Base-by-base conservation (phyloP, 805 yeast genomes). In the Groenewaldozyma tartarivorans region DNA sequence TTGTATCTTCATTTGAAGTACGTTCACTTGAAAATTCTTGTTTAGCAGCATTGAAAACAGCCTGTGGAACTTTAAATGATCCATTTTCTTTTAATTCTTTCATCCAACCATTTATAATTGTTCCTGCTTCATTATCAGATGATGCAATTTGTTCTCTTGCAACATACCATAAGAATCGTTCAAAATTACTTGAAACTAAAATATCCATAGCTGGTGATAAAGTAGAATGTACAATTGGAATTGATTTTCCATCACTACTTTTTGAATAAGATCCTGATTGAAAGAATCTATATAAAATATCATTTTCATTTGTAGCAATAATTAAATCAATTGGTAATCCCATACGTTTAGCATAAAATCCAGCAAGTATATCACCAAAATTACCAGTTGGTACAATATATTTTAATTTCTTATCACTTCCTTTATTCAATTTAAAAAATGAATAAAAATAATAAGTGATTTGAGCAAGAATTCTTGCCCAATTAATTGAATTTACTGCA, bases 131-230 rank as follows among this genome's bases (percentile, higher is more conserved):
- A 34, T 55, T 53, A 47, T 77, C 72, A 51, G 78, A 78, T 5
- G 51, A 43, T 19, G 81, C 76, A 33, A 72, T 68, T 42, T 81
- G 72, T 54, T 82, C 80, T 60, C 88, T 77, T 20, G 88, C 83
- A 59, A 88, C 74, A 58, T 84, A 87, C 98, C 98, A 92, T 51
- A 92, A 69, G 59, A 88, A 76, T 65, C 99, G 81, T 70, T 92
- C 99, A 57, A 92, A 92, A 64, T 92, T 92, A 20, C 95, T 83
- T 15, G 96, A 86, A 43, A 92, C 85, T 54, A 86, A 74, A 55
- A 92, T 92, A 63, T 92, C 99, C 99, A 92, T 92, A 35, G 99
- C 99, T 48, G 99, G 99, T 2, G 96, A 85, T 54, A 79, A 68
- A 9, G 97, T 88, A 26, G 90, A 87, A 58, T 81, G 84, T 36